Conservation (phyloP, 2,329 filamentous ascomycete species). For the Trichoderma asperellum region DNA sequence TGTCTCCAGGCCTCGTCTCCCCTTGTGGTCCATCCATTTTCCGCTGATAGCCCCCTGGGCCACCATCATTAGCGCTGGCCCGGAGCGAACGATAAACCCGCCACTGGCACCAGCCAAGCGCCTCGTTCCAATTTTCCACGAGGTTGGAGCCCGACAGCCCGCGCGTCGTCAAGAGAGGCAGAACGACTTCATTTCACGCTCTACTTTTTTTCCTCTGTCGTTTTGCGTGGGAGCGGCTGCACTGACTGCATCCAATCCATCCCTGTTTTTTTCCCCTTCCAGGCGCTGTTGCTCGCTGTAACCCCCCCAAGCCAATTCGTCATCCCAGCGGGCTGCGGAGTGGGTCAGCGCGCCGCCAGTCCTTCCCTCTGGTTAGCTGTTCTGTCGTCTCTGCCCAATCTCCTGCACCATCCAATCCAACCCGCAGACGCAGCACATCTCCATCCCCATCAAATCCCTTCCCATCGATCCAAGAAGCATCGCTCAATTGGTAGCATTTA, state of each 20-base stretch:
- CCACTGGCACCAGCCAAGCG: conserved; percentile 21
- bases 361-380: conserved; percentile 25
- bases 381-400: conserved; percentile 26
- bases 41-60: conserved; percentile 23
- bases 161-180: not conserved
- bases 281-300: conserved; percentile 10
- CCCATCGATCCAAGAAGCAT: conserved; percentile 26
- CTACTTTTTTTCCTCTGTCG: not conserved
- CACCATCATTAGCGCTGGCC: conserved; percentile 13
- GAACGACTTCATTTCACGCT: not conserved
- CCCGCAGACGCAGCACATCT: conserved; percentile 8
- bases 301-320: conserved; percentile 21
- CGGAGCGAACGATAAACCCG: conserved; percentile 24
- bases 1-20: conserved; percentile 9
- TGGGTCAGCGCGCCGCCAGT: conserved; percentile 30
- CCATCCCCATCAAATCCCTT: conserved; percentile 6
- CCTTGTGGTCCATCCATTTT: conserved; percentile 4
- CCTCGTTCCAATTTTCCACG: conserved; percentile 28
- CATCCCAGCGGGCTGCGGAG: conserved; percentile 27
- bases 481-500: conserved; percentile 31
- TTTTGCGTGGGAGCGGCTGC: not conserved
- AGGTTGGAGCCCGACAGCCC: conserved; percentile 9
- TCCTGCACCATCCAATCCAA: conserved; percentile 26
- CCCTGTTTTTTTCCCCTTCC: not conserved
- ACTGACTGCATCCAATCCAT: conserved; percentile 3